Evolutionary conservation across 106 monocot genomes (phyloP).

Genomic region (Dendrobium huoshanense): DNA sequence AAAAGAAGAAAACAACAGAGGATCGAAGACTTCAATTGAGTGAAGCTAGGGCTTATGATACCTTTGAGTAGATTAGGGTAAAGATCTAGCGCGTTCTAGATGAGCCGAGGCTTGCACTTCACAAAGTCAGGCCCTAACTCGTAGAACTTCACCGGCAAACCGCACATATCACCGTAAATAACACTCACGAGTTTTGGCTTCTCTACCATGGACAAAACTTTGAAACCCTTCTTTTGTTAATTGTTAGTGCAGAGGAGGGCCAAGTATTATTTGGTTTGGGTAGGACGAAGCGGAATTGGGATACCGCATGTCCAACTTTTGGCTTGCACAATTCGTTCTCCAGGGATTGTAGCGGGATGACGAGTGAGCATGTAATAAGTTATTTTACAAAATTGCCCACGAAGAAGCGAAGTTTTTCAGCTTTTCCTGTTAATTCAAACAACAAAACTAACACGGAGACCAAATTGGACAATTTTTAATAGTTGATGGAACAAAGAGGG

Average conservation of each 20-base stretch:
- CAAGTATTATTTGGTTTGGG: not conserved
- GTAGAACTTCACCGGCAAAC: constrained; percentile 93
- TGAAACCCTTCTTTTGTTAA: not conserved
- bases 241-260: not conserved
- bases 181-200: constrained; percentile 65
- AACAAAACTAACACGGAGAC: too few relatives aligned
- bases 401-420: too few relatives aligned
- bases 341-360: too few relatives aligned
- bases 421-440: too few relatives aligned
- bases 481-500: too few relatives aligned
- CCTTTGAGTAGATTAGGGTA: constrained; percentile 70
- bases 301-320: too few relatives aligned
- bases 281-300: too few relatives aligned
- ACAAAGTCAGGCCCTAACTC: constrained; percentile 90
- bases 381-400: too few relatives aligned
- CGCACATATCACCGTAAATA: constrained; percentile 72
- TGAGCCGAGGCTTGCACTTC: constrained; percentile 91
- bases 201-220: constrained; percentile 40
- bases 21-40: not conserved
- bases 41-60: not conserved
- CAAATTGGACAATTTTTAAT: too few relatives aligned
- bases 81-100: constrained; percentile 61
- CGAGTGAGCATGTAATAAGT: too few relatives aligned
- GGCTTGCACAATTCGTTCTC: too few relatives aligned
- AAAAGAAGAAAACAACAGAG: not conserved